phyloP scores from a whole-genome alignment of 345 rosid species.

The Brassica cretica region DNA sequence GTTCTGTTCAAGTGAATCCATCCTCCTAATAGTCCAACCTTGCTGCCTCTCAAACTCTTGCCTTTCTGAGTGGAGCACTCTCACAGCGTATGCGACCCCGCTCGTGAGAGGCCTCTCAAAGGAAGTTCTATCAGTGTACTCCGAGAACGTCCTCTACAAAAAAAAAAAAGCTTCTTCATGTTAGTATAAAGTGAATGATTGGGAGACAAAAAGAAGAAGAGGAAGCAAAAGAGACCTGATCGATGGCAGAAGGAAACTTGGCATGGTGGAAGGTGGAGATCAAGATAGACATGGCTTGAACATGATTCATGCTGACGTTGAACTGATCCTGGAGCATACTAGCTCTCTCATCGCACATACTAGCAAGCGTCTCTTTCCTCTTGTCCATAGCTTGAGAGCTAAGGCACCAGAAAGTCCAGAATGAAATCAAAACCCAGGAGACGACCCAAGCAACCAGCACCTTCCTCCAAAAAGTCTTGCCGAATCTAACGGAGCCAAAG shows the following conservation, averaged over 20 bases:
- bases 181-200: not conserved
- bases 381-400: constrained; percentile 73
- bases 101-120: constrained; percentile 98
- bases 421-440: constrained; percentile 49
- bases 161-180: constrained; percentile 25
- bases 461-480: constrained; percentile 61
- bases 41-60: constrained; percentile 90
- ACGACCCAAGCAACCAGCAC: constrained; percentile 62
- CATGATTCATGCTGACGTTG: constrained; percentile 97
- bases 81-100: constrained; percentile 95
- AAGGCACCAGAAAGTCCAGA: constrained; percentile 62
- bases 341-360: constrained; percentile 98
- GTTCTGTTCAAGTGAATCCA: constrained; percentile 60
- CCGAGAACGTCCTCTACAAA: constrained; percentile 76
- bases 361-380: constrained; percentile 72
- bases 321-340: constrained; percentile 98
- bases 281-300: constrained; percentile 94
- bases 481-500: constrained; percentile 58
- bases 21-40: constrained; percentile 88
- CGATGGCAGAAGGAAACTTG: constrained; percentile 85
- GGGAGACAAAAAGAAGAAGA: too few relatives aligned
- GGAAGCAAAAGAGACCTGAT: constrained; percentile 56
- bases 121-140: constrained; percentile 91
- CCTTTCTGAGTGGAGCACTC: constrained; percentile 89
- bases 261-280: constrained; percentile 95